These are phyloP conservation scores for Mangifera indica DNA, from an alignment of 345 rosid species.

Conservation along the genomic window DNA sequence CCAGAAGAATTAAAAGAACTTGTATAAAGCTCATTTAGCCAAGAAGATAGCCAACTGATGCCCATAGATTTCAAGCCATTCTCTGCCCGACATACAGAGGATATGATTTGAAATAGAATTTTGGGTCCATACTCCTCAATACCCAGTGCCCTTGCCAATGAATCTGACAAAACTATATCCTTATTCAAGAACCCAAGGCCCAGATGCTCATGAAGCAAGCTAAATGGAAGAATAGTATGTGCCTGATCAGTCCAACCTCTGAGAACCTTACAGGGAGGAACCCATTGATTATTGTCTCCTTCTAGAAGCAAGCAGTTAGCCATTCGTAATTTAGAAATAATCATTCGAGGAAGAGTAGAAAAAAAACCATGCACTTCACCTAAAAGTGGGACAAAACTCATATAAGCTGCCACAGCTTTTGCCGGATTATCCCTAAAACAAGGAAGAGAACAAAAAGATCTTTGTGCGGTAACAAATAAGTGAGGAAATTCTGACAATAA, in stretches of 20 bases:
- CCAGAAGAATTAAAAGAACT: conserved; percentile 48
- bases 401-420: conserved; percentile 72
- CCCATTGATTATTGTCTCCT: conserved; percentile 71
- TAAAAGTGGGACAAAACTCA: conserved; percentile 86
- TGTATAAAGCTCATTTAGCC: conserved; percentile 55
- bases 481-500: conserved; percentile 70
- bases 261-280: conserved; percentile 84
- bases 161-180: conserved; percentile 69
- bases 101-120: conserved; percentile 57
- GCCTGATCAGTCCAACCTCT: conserved; percentile 82
- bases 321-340: conserved; percentile 56
- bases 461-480: conserved; percentile 71
- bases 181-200: conserved; percentile 80
- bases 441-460: conserved; percentile 75
- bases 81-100: conserved; percentile 48
- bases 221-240: conserved; percentile 51
- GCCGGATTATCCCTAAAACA: conserved; percentile 73
- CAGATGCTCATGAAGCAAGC: conserved; percentile 69
- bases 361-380: conserved; percentile 97
- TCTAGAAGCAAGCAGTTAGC: conserved; percentile 77
- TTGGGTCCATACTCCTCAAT: conserved; percentile 77
- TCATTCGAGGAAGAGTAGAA: conserved; percentile 68
- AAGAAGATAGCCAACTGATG: conserved; percentile 68
- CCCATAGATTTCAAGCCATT: conserved; percentile 67
- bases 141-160: conserved; percentile 75